Conservation (phyloP, 805 yeast genomes). For the Metschnikowia cubensis region DNA sequence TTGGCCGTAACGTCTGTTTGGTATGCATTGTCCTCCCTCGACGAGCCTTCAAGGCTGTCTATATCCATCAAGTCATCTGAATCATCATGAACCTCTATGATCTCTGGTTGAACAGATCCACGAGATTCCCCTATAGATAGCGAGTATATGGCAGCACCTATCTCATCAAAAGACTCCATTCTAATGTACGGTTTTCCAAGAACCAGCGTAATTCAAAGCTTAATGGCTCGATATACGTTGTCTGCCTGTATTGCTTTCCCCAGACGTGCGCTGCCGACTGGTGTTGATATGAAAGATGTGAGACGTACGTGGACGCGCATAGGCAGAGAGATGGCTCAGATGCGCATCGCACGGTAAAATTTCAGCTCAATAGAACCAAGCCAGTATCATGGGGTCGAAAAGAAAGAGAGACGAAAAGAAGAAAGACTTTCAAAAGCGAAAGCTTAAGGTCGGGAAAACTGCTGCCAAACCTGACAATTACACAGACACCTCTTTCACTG, state of each 20-base stretch:
- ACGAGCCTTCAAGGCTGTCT: conserved; percentile 11
- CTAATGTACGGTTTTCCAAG: background rate
- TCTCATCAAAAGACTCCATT: conserved; percentile 15
- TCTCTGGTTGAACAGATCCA: background rate
- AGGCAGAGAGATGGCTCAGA: background rate
- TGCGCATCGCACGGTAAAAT: conserved; percentile 12
- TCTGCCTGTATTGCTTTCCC: background rate
- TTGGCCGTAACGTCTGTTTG: background rate
- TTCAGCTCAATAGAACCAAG: background rate
- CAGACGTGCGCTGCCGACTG: background rate
- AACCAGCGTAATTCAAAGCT: background rate
- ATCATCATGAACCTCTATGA: background rate
- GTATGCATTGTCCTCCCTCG: background rate
- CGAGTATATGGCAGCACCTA: conserved; percentile 14
- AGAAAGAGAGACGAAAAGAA: conserved; percentile 60
- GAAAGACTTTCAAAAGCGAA: conserved; percentile 73
- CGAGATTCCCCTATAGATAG: conserved; percentile 10
- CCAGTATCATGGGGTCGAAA: conserved; percentile 38
- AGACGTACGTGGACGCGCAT: background rate
- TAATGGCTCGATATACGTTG: background rate
- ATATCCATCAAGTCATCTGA: conserved; percentile 23
- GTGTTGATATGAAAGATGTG: background rate
- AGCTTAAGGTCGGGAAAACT: conserved; percentile 84
- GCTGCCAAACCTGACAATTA: conserved; percentile 65
- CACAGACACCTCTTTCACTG: conserved; percentile 82